Conservation (phyloP, 2,329 filamentous ascomycete genomes). For the Exophiala aquamarina region DNA sequence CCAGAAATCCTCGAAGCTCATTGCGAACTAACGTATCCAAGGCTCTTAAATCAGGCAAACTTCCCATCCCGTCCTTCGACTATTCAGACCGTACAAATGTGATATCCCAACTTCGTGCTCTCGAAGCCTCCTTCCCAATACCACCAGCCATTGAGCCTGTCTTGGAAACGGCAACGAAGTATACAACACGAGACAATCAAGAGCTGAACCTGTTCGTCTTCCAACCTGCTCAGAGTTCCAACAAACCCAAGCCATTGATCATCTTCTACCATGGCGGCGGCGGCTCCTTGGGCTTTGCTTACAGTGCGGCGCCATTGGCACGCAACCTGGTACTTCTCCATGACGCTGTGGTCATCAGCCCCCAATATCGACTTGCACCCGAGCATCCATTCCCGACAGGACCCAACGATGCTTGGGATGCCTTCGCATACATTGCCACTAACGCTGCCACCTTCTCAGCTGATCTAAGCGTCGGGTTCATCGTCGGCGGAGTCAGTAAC, state of each 20-base stretch:
- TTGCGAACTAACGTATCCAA: neutral
- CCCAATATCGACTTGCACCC: slow-evolving; percentile 41
- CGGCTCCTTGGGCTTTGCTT: slow-evolving; percentile 24
- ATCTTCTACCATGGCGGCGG: slow-evolving; percentile 28
- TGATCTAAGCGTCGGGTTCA: slow-evolving; percentile 43
- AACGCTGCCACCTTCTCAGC: slow-evolving; percentile 38
- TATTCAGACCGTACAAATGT: neutral
- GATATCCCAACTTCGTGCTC: slow-evolving; percentile 4
- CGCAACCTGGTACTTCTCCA: slow-evolving; percentile 18
- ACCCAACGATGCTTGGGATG: slow-evolving; percentile 47
- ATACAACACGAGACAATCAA: slow-evolving; percentile 25
- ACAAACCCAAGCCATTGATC: slow-evolving; percentile 11
- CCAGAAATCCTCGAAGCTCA: neutral
- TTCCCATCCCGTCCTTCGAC: slow-evolving; percentile 7
- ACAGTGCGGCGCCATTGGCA: slow-evolving; percentile 21
- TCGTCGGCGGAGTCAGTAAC: slow-evolving; percentile 50
- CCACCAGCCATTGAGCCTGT: slow-evolving; percentile 6
- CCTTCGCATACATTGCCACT: slow-evolving; percentile 42
- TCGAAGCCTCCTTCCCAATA: slow-evolving; percentile 2
- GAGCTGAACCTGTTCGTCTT: slow-evolving; percentile 18
- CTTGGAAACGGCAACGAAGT: slow-evolving; percentile 8
- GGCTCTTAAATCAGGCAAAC: slow-evolving; percentile 8
- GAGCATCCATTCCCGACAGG: slow-evolving; percentile 47
- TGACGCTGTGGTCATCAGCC: slow-evolving; percentile 26
- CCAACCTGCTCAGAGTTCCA: slow-evolving; percentile 11